Percentiles rank a stretch among this genome's conserved stretches.
Evolutionary conservation across 108 stramenopile genomes (phyloP).

Genomic region (Nitzschia sp.): DNA sequence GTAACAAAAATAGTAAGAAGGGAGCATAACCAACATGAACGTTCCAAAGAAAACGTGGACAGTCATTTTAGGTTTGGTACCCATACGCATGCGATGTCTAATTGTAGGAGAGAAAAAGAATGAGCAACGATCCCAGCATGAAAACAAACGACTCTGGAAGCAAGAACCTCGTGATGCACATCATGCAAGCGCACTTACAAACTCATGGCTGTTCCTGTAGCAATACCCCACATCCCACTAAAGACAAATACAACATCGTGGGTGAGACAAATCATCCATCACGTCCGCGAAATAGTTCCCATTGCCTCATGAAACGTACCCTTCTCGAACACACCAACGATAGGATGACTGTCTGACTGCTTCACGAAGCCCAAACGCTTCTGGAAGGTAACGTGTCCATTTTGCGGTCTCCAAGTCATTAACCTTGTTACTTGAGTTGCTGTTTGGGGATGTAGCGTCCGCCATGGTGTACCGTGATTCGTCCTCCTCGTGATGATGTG

Average conservation of each 20-base stretch:
- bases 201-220: constrained; percentile 80
- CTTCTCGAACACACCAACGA: constrained; percentile 81
- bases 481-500: too few species aligned
- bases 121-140: not conserved
- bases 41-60: constrained; percentile 55
- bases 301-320: constrained; percentile 25
- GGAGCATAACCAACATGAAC: constrained; percentile 51
- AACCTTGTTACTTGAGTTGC: not conserved
- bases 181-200: constrained; percentile 40
- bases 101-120: not conserved
- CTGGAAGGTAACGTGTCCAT: constrained; percentile 73
- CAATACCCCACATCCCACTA: constrained; percentile 78
- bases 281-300: too few species aligned
- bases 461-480: not conserved
- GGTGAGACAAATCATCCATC: not conserved
- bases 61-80: constrained; percentile 49
- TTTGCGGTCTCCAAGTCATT: constrained; percentile 38
- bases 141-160: not conserved
- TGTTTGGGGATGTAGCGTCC: not conserved
- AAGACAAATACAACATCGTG: not conserved
- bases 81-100: constrained; percentile 79
- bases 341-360: constrained; percentile 64
- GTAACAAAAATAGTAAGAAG: constrained; percentile 80
- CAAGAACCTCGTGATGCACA: not conserved
- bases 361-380: constrained; percentile 75